phyloP scores from a whole-genome alignment of 345 rosid species.

The Rhodamnia rubescens region DNA sequence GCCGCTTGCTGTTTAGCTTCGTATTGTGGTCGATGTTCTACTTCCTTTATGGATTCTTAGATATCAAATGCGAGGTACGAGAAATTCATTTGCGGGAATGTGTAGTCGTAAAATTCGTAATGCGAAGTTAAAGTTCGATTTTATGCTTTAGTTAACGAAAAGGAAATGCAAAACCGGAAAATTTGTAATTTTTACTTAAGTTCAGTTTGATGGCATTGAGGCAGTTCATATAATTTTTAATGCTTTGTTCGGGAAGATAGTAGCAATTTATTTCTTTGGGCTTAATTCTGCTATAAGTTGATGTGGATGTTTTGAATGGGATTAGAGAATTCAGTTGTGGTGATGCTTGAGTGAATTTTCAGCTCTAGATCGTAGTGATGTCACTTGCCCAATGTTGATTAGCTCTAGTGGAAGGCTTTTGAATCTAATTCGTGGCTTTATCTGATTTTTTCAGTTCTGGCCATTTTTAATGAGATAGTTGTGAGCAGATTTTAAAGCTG shows the following conservation, averaged over 20 bases:
- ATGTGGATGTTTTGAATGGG: background rate
- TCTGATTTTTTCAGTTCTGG: background rate
- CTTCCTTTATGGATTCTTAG: background rate
- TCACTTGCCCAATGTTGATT: background rate
- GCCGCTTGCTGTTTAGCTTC: background rate
- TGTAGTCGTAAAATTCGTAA: background rate
- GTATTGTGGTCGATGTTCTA: background rate
- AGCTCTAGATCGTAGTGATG: background rate
- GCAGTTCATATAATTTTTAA: background rate
- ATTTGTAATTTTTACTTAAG: background rate
- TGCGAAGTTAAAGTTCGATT: background rate
- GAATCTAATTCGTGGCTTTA: background rate
- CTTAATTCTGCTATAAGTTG: background rate
- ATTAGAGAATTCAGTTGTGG: background rate
- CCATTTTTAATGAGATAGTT: background rate
- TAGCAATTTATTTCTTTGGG: background rate
- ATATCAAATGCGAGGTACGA: background rate
- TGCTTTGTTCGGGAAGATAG: background rate
- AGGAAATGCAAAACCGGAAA: background rate
- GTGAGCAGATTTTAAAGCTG: background rate
- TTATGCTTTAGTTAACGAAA: background rate
- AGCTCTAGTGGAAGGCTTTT: background rate
- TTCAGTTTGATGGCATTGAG: background rate
- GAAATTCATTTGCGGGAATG: background rate
- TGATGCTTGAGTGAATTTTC: background rate